Evolutionary conservation across 495 filamentous ascomycete genomes (phyloP).

Genomic region (Saxophila tyrrhenica): DNA sequence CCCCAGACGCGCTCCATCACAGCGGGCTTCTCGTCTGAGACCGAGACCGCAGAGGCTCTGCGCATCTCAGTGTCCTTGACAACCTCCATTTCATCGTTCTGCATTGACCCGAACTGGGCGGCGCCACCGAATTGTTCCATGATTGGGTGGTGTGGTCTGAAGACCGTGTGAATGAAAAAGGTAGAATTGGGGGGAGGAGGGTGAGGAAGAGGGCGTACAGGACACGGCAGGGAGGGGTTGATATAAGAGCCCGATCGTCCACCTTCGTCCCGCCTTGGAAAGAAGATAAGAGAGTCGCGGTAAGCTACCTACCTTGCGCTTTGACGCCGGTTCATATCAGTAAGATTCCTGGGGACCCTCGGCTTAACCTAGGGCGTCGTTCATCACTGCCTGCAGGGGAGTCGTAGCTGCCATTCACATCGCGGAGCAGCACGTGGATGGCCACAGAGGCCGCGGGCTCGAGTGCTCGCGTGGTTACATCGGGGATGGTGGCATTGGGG

Average conservation of each 20-base stretch:
- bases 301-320: too few species aligned
- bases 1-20: slow-evolving; percentile 8
- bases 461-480: not conserved
- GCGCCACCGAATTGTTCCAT: not conserved
- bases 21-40: not conserved
- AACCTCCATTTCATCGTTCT: not conserved
- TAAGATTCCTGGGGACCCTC: not conserved
- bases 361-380: not conserved
- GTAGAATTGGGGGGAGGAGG: too few species aligned
- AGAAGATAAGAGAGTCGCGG: not conserved
- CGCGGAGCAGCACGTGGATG: too few species aligned
- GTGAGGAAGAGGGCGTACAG: too few species aligned
- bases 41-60: not conserved
- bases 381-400: not conserved
- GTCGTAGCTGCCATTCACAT: not conserved
- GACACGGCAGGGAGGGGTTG: too few species aligned
- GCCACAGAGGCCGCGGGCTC: too few species aligned
- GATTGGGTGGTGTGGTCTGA: not conserved
- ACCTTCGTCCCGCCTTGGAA: too few species aligned
- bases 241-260: too few species aligned
- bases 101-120: too few species aligned
- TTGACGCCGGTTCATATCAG: not conserved
- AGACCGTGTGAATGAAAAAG: too few species aligned
- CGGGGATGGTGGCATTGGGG: not conserved
- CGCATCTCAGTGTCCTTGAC: not conserved